Conservation (phyloP, 129 eudicot species). For the Flaveria trinervia region DNA sequence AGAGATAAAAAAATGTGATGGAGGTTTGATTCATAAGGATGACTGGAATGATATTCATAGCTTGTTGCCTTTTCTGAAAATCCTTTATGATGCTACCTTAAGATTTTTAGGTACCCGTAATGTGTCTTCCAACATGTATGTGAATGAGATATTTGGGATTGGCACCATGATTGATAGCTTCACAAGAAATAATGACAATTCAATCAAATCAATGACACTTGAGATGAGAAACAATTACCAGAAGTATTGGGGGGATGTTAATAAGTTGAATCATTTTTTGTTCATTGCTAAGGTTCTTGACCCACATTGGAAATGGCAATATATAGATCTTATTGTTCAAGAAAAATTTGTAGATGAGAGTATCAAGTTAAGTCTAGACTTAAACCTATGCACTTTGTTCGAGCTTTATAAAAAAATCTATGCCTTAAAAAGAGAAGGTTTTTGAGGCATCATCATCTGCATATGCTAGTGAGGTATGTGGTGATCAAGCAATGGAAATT, state of each 20-base stretch:
- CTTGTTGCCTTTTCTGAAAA: too few relatives aligned
- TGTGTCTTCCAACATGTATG: constrained; percentile 6
- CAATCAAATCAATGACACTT: not conserved
- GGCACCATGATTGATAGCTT: not conserved
- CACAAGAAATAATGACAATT: not conserved
- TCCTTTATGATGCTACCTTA: not conserved
- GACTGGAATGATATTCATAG: too few relatives aligned
- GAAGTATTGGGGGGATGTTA: not conserved
- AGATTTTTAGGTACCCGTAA: not conserved
- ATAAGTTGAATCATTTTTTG: too few relatives aligned
- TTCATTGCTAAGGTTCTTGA: too few relatives aligned
- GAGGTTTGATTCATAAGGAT: too few relatives aligned
- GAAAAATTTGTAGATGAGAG: too few relatives aligned
- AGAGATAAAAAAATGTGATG: too few relatives aligned
- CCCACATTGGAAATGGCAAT: too few relatives aligned
- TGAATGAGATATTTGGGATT: not conserved
- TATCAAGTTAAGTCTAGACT: not conserved
- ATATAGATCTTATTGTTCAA: too few relatives aligned
- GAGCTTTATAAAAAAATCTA: not conserved
- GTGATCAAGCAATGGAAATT: not conserved
- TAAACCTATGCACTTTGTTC: not conserved
- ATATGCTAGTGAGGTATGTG: not conserved
- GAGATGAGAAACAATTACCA: not conserved
- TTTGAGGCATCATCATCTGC: not conserved
- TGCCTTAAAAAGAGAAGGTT: not conserved